phyloP scores from a whole-genome alignment of 192 early-diverging fungal genomes.

The Backusella australiensis region DNA sequence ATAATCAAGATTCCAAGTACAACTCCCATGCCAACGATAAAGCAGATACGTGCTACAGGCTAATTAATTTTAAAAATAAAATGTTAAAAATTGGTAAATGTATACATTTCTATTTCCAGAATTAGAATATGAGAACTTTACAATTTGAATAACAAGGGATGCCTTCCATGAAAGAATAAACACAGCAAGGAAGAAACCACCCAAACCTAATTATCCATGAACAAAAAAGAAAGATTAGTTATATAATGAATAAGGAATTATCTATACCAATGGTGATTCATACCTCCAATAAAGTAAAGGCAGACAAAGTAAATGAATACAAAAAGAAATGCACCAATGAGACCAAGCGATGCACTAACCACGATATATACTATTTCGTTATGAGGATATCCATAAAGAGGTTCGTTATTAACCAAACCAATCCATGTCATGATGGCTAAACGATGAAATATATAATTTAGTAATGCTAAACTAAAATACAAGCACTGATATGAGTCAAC shows the following conservation, averaged over 20 bases:
- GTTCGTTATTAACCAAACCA: constrained; percentile 35
- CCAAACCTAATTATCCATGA: constrained; percentile 6
- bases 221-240: neutral
- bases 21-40: constrained; percentile 38
- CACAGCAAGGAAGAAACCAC: constrained; percentile 35
- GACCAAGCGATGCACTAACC: constrained; percentile 30
- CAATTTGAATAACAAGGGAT: constrained; percentile 31
- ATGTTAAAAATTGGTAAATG: neutral
- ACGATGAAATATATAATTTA: neutral
- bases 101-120: neutral
- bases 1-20: constrained; percentile 29
- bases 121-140: constrained; percentile 10
- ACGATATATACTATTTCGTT: constrained; percentile 28
- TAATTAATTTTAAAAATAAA: neutral
- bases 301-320: constrained; percentile 54
- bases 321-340: constrained; percentile 32
- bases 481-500: neutral
- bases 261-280: neutral
- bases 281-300: constrained; percentile 55
- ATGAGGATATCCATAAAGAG: constrained; percentile 28
- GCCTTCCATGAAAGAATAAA: constrained; percentile 37
- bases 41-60: constrained; percentile 37
- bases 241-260: neutral
- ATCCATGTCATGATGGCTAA: constrained; percentile 40
- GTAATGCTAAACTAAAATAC: neutral